Base-by-base conservation (phyloP, 2,329 filamentous ascomycete genomes). In the Tolypocladium tundrense region DNA sequence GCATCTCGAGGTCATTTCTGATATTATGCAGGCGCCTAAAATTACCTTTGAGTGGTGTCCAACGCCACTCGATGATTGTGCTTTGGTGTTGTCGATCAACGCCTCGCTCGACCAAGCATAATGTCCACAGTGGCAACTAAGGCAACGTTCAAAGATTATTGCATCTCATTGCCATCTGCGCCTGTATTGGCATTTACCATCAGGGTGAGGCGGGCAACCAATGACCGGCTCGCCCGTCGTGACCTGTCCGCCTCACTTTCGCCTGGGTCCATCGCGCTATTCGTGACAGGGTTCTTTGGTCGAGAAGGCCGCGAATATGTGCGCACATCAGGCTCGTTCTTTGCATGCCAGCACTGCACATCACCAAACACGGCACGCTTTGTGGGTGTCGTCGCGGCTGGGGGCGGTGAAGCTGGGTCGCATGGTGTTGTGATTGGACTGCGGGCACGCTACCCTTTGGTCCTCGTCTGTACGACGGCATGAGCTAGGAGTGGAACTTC, bases 231-330 rank as follows among this genome's bases (percentile, higher is more conserved):
- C 24, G 11, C 11, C 24, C n/a, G 16, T 56, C 21, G 35, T 43
- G 13, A 53, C 31, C 35, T 53, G 57, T 35, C 50, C 54, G 57
- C 57, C 57, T 59, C 57, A 56, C 50, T 59, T 56, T 56, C 13
- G 43, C 31, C 33, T 1, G 35, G 11, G 43, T 55, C 56, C 53
- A 43, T 57, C 31, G 27, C 50, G 37, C 31, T n/a, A 2, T 31
- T 33, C 21, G 40, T 21, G 27, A 39, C 50, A 45, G 48, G 50
- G 31, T 40, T 33, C 39, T n/a, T 14, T 14, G n/a, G 16, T 40
- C 13, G 43, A 27, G 43, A 45, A n/a, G 31, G 31, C 40, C 31
- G 31, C 19, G 33, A 13, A 52, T 24, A 24, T 27, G 33, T 53
- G 56, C 41, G 50, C 41, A 39, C 50, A 41, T 53, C 33, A 35